These are phyloP conservation scores for Phytophthora aleatoria DNA, from an alignment of 352 stramenopile species.

Conservation along the genomic window DNA sequence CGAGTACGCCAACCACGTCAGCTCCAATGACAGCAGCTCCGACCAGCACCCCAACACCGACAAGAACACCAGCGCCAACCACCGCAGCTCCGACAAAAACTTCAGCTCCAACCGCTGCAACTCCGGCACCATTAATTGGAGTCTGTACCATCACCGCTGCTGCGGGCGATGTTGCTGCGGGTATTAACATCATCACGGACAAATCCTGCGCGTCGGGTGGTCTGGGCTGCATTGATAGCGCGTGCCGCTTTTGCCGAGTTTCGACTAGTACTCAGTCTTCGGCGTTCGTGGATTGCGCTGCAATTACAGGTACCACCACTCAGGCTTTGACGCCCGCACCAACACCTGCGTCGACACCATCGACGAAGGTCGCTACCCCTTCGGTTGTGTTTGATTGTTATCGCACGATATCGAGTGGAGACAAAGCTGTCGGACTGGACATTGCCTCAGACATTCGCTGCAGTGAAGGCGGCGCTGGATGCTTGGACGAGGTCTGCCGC, in stretches of 20 bases:
- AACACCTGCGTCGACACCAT: constrained; percentile 5
- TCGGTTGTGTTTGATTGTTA: constrained; percentile 23
- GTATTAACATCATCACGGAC: constrained; percentile 41
- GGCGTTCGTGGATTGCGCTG: constrained; percentile 21
- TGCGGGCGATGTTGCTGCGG: constrained; percentile 16
- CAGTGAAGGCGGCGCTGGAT: constrained; percentile 40
- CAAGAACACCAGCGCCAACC: constrained; percentile 2
- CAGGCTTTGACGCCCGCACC: constrained; percentile 1
- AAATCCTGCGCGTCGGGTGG: constrained; percentile 31
- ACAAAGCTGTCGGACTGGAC: constrained; percentile 41
- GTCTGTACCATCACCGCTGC: constrained; percentile 14
- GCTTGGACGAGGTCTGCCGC: constrained; percentile 34
- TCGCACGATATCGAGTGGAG: constrained; percentile 33
- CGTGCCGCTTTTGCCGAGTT: constrained; percentile 43
- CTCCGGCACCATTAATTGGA: not conserved
- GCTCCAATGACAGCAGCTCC: not conserved
- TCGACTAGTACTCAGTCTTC: constrained; percentile 30
- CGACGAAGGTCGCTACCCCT: constrained; percentile 14
- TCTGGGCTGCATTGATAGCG: constrained; percentile 40
- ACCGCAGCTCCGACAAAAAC: constrained; percentile 5
- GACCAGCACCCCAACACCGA: not conserved
- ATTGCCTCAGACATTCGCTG: constrained; percentile 47
- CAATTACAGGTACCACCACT: constrained; percentile 12
- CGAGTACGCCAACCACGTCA: constrained; percentile 1
- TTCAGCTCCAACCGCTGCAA: constrained; percentile 1